Evolutionary conservation across 805 yeast genomes (phyloP).

Genomic region (Komagataella ulmi): DNA sequence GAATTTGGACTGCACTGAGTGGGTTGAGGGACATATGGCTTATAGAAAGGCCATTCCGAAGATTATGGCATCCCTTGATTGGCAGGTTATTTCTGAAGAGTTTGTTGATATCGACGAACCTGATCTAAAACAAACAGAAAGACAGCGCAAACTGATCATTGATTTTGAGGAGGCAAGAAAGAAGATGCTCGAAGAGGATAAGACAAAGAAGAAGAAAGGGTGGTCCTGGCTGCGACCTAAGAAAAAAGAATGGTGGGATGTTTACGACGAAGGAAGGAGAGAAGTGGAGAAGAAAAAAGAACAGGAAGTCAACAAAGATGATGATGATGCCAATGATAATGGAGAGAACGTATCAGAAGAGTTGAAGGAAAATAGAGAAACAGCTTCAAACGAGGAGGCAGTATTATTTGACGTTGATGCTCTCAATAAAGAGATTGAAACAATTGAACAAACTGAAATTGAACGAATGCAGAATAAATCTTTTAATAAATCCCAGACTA

Average conservation of each 20-base stretch:
- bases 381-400: slow-evolving; percentile 12
- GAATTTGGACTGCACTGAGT: slow-evolving; percentile 75
- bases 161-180: slow-evolving; percentile 83
- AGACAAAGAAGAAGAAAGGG: slow-evolving; percentile 14
- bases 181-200: slow-evolving; percentile 33
- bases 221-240: slow-evolving; percentile 40
- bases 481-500: slow-evolving; percentile 5
- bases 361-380: background rate
- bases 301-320: slow-evolving; percentile 6
- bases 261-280: slow-evolving; percentile 25
- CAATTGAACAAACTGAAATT: slow-evolving; percentile 22
- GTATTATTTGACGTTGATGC: slow-evolving; percentile 33
- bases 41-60: slow-evolving; percentile 90
- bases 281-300: slow-evolving; percentile 14
- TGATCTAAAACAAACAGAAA: slow-evolving; percentile 74
- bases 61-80: slow-evolving; percentile 51
- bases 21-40: slow-evolving; percentile 94
- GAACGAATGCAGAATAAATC: slow-evolving; percentile 9
- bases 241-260: slow-evolving; percentile 47
- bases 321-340: slow-evolving; percentile 7
- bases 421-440: slow-evolving; percentile 27
- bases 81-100: slow-evolving; percentile 80
- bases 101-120: slow-evolving; percentile 95
- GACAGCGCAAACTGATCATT: slow-evolving; percentile 66
- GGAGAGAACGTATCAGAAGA: background rate